These are phyloP conservation scores for Talaromyces wortmannii DNA, from an alignment of 495 filamentous ascomycete species.

Conservation along the genomic window DNA sequence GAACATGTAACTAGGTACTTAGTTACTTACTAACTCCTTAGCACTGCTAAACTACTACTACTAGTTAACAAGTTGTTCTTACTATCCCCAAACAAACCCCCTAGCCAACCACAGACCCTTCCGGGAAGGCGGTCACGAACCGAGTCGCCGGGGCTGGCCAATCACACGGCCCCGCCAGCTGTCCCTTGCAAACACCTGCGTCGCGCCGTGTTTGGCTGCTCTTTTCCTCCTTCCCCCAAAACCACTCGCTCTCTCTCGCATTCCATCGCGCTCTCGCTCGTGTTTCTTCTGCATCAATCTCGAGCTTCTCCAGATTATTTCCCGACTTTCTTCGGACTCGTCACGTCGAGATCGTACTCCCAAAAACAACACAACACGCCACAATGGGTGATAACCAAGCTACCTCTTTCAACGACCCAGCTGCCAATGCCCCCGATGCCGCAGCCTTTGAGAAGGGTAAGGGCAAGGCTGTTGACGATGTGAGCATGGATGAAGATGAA, in stretches of 20 bases:
- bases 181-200: constrained; percentile 14
- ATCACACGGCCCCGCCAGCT: constrained; percentile 10
- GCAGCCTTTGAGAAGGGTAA: constrained; percentile 47
- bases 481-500: constrained; percentile 63
- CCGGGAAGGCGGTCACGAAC: not conserved
- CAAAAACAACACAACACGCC: not conserved
- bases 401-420: constrained; percentile 18
- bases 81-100: no score
- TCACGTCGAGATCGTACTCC: no score
- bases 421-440: constrained; percentile 26
- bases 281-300: no score
- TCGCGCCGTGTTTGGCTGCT: constrained; percentile 19
- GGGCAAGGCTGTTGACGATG: constrained; percentile 48
- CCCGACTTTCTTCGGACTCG: no score
- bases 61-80: no score
- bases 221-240: not conserved
- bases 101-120: no score
- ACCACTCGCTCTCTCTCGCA: not conserved
- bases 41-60: no score
- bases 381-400: constrained; percentile 32
- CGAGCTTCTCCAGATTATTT: no score
- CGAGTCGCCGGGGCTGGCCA: not conserved
- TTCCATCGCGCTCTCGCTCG: no score
- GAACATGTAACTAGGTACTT: no score
- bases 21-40: no score